These are phyloP conservation scores for Saturnispora diversa DNA, from an alignment of 805 yeast species.

Conservation along the genomic window DNA sequence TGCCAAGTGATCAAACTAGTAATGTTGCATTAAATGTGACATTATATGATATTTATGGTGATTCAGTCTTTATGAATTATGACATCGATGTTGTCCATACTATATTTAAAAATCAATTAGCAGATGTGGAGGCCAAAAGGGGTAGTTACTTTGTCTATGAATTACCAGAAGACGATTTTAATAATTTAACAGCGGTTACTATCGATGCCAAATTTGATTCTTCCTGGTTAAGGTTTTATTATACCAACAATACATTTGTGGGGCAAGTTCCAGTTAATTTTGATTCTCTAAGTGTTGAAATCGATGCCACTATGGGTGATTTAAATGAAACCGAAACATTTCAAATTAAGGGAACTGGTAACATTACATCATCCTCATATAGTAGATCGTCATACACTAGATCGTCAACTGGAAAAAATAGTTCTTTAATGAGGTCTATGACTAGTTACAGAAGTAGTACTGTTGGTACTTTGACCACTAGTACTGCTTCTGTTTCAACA, in stretches of 20 bases:
- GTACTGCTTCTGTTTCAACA: too few species aligned
- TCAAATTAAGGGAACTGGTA: slow-evolving; percentile 43
- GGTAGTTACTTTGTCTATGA: slow-evolving; percentile 52
- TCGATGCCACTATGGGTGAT: slow-evolving; percentile 35
- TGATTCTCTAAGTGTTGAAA: slow-evolving; percentile 31
- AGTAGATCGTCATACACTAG: slow-evolving; percentile 20
- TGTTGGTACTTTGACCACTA: too few species aligned
- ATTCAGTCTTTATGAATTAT: slow-evolving; percentile 51
- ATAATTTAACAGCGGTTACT: slow-evolving; percentile 42
- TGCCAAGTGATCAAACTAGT: slow-evolving; percentile 42
- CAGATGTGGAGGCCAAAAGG: slow-evolving; percentile 60
- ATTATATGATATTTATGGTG: slow-evolving; percentile 51
- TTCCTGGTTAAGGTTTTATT: slow-evolving; percentile 61
- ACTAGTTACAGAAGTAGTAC: too few species aligned
- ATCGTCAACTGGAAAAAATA: too few species aligned
- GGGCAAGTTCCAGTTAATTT: slow-evolving; percentile 59
- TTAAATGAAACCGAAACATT: slow-evolving; percentile 37
- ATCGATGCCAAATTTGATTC: slow-evolving; percentile 39
- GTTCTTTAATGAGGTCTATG: too few species aligned
- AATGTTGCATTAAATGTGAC: slow-evolving; percentile 42
- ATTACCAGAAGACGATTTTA: slow-evolving; percentile 47
- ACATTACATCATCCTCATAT: slow-evolving; percentile 19
- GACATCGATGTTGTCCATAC: slow-evolving; percentile 44
- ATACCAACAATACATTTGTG: slow-evolving; percentile 51
- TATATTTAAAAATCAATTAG: slow-evolving; percentile 46